Evolutionary conservation across 2,329 filamentous ascomycete species (phyloP), one percentile per base, ranked within the genome.

Genomic region (Botrytis fabae): DNA sequence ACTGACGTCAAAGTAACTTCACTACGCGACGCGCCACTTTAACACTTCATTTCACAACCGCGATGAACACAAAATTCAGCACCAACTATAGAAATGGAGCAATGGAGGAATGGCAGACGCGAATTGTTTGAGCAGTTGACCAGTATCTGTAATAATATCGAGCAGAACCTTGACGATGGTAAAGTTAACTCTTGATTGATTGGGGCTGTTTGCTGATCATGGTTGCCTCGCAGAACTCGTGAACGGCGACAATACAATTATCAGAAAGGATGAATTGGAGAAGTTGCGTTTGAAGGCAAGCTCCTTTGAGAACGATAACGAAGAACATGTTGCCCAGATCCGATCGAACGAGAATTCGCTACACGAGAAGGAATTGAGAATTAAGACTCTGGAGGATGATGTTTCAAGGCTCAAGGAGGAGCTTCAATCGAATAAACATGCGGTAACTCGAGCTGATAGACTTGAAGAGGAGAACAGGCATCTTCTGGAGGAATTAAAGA

Each of bases 91-190:
- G 35, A 60, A 18, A 80, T 80, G 79, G 76, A 80, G 59, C 78
- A 75, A 42, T 79, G 77, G 78, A 72, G 69, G 54, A 76, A 75
- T 70, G 77, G 77, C 16, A 75, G 76, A 32, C 64, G 70, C 35
- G 76, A 78, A 40, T 65, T 79, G 7, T 73, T 78, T 6, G 75
- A 78, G 25, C 73, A 78, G 28, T 57, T 80, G 59, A 73, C 66
- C 6, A 75, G 71, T 57, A 64, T 77, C 46, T 80, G 73, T 71
- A 73, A 78, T 61, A 59, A 65, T 3, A 77, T 78, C 73, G 78
- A 75, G 28, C 60, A 70, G 40, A 75, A 77, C 48, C 48, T 80
- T 32, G 70, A 57, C n/a, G 57, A 71, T 64, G 79, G 79, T 80
- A 74, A 12, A 57, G 22, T 51, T 40, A 25, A 5, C 35, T 35